Conservation (phyloP, 1,284 basidiomycete species). For the Marasmius tenuissimus region DNA sequence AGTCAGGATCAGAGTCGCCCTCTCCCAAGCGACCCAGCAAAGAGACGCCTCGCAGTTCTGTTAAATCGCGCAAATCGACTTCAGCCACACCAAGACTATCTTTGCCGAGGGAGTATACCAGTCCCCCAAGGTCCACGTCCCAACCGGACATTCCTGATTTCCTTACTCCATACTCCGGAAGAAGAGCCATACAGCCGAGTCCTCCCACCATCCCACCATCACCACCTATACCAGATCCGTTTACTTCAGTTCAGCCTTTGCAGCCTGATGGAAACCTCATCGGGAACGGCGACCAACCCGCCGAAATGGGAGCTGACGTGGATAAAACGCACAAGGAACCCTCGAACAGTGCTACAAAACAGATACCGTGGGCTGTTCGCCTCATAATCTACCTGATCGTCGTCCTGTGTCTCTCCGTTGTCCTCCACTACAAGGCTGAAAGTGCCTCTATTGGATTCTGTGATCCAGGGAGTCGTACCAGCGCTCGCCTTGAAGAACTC, state of each 20-base stretch:
- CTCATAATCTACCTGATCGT: constrained; percentile 38
- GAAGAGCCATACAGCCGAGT: background rate
- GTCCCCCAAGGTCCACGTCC: constrained; percentile 51
- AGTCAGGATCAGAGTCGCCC: constrained; percentile 78
- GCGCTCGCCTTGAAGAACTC: constrained; percentile 53
- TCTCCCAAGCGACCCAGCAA: constrained; percentile 63
- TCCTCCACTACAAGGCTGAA: constrained; percentile 60
- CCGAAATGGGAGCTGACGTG: constrained; percentile 33
- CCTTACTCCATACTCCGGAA: constrained; percentile 15
- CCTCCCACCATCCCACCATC: constrained; percentile 2
- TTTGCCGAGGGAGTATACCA: constrained; percentile 26
- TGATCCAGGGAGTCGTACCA: constrained; percentile 66
- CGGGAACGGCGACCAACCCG: constrained; percentile 17
- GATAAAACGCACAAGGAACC: constrained; percentile 3
- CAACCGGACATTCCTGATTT: constrained; percentile 50
- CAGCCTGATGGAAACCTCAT: too few relatives aligned
- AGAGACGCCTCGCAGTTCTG: constrained; percentile 48
- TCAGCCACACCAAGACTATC: constrained; percentile 67
- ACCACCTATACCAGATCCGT: constrained; percentile 8
- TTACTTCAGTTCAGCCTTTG: too few relatives aligned
- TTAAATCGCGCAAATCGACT: constrained; percentile 61
- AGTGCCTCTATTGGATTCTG: constrained; percentile 83
- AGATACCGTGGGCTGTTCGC: constrained; percentile 29
- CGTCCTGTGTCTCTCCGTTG: constrained; percentile 33
- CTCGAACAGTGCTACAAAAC: constrained; percentile 11